Base-by-base conservation (phyloP, 164 flowering plant species). In the Hamamelis virginiana region DNA sequence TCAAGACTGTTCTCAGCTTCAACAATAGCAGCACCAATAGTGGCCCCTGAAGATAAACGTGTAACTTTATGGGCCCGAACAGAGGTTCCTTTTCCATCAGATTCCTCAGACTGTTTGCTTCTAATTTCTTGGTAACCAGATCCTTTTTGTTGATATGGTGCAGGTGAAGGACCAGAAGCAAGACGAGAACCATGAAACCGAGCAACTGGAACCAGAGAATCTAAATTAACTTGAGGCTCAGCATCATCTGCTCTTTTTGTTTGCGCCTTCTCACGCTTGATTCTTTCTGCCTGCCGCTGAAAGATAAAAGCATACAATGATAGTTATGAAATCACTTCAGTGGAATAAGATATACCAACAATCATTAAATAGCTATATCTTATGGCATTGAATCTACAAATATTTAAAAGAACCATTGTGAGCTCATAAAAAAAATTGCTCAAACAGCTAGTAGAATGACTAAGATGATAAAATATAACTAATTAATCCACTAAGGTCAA, bases 1-100 rank as follows among this genome's bases (percentile, higher is more conserved):
- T 89, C 95, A 73, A 91, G 91, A 80, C 65, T 65, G 50, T 81
- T 78, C 75, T 93, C 98, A 64, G 89, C 98, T 77, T 90, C 94
- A 79, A 93, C 98, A 89, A 93, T 85, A 28, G 98, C 97, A 76
- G 97, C 98, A 80, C 88, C 92, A 23, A 93, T 66, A 64, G 84
- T 80, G 45, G 95, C 84, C 65, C 85, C 89, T 22, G 89, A 75
- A 77, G 90, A 81, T 65, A 70, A 50, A 18, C 90, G 83, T 8
- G 89, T 75, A 72, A 76, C 86, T 78, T 95, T 95, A 48, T 44
- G 75, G 23, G 85, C 71, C 47, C 77, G 86, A 64, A 1, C 28
- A 69, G 80, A 63, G 23, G 72, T 46, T 64, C 71, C 74, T 38
- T 69, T 70, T 64, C 70, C 75, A 76, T 80, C 67, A 50, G 72